A percentile compares a stretch with the other conserved stretches of the same genome.
phyloP scores from a whole-genome alignment of 2,329 filamentous ascomycete genomes.

The Fusarium hostae region DNA sequence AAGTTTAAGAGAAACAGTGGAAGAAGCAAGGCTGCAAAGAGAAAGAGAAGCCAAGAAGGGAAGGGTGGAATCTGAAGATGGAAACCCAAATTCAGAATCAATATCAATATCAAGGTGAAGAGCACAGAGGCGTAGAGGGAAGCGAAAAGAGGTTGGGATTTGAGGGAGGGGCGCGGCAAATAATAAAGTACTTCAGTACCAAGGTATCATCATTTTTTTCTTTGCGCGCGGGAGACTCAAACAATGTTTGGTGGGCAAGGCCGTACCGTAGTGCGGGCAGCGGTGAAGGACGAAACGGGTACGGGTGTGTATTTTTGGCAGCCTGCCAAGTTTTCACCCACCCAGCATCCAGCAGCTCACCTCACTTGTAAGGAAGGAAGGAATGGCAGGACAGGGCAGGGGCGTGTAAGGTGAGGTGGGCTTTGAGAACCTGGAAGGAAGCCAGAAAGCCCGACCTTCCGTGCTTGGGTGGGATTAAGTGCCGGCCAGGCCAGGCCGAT shows the following conservation, averaged over 20 bases:
- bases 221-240: conserved; percentile 40
- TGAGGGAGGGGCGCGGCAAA: conserved; percentile 43
- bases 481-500: conserved; percentile 19
- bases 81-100: conserved; percentile 32
- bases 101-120: conserved; percentile 38
- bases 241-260: conserved; percentile 44
- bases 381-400: conserved; percentile 15
- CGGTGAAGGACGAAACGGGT: conserved; percentile 32
- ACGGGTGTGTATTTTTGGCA: conserved; percentile 42
- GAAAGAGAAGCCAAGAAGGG: conserved; percentile 41
- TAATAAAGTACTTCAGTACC: conserved; percentile 40
- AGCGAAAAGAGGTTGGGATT: conserved; percentile 40
- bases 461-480: conserved; percentile 37
- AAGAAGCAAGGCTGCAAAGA: conserved; percentile 36
- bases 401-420: conserved; percentile 30
- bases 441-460: conserved; percentile 22
- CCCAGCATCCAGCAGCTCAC: conserved; percentile 24
- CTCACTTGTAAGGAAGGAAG: conserved; percentile 16
- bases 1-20: conserved; percentile 27
- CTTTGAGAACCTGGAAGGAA: conserved; percentile 24
- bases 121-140: conserved; percentile 37
- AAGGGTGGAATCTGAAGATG: conserved; percentile 36
- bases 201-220: conserved; percentile 38
- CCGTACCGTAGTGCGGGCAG: conserved; percentile 33
- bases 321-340: conserved; percentile 29